These are phyloP conservation scores for Vicia sativa DNA, from an alignment of 306 rosid species.

Conservation along the genomic window DNA sequence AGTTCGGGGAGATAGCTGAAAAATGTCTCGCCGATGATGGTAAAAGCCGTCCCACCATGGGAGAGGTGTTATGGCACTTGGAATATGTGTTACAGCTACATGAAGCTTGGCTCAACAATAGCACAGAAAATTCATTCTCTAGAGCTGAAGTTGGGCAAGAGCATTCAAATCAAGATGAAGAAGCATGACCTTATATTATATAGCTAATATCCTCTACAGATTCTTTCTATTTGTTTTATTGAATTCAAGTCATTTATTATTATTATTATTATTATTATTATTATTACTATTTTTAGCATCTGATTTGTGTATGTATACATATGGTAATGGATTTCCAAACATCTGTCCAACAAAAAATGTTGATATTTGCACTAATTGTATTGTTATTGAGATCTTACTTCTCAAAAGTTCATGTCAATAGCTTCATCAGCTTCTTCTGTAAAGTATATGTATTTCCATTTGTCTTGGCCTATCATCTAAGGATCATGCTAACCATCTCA, in stretches of 20 bases:
- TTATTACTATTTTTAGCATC: conserved; percentile 34
- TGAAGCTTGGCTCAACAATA: conserved; percentile 75
- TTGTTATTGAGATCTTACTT: conserved; percentile 29
- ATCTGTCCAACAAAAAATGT: conserved; percentile 10
- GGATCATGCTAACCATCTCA: background rate
- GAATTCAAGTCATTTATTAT: conserved; percentile 35
- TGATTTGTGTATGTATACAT: conserved; percentile 45
- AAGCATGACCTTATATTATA: conserved; percentile 33
- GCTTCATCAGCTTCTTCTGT: conserved; percentile 7
- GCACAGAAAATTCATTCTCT: conserved; percentile 53
- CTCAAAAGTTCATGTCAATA: conserved; percentile 16
- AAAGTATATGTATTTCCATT: conserved; percentile 14
- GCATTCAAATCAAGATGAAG: conserved; percentile 40
- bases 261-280: too few species aligned
- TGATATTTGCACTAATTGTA: conserved; percentile 30
- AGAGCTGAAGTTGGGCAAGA: conserved; percentile 37
- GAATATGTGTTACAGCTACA: conserved; percentile 87
- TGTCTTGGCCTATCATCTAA: background rate
- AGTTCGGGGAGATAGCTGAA: conserved; percentile 86
- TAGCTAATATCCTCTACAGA: conserved; percentile 41
- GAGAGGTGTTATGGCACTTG: conserved; percentile 93
- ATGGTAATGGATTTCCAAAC: conserved; percentile 34
- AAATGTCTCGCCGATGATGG: conserved; percentile 95
- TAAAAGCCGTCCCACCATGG: conserved; percentile 88
- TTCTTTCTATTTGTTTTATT: conserved; percentile 69